Conservation (phyloP, 352 stramenopile genomes). For the Globisporangium orthogonon region DNA sequence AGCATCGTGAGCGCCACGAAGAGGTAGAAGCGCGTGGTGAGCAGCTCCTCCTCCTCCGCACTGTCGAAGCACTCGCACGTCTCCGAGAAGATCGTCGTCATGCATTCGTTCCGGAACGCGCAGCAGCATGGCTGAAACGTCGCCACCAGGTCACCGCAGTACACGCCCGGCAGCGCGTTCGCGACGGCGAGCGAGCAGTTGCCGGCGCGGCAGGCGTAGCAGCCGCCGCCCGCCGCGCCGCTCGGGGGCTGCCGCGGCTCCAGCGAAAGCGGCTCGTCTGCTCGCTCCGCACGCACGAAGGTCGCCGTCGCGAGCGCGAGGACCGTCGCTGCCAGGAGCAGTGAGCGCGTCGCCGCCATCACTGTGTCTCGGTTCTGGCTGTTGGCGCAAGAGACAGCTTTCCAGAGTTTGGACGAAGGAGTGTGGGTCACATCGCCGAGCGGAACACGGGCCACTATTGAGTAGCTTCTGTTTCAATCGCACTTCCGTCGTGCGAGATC, state of each 20-base stretch:
- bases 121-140: constrained; percentile 74
- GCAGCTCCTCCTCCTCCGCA: constrained; percentile 45
- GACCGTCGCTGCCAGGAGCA: not conserved
- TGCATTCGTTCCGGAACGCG: constrained; percentile 66
- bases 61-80: constrained; percentile 64
- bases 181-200: constrained; percentile 63
- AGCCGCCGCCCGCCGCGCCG: constrained; percentile 30
- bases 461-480: no score
- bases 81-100: constrained; percentile 68
- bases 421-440: no score
- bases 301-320: not conserved
- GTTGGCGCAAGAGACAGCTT: no score
- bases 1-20: constrained; percentile 58
- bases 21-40: constrained; percentile 66
- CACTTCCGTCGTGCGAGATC: no score
- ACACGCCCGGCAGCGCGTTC: constrained; percentile 46
- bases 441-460: no score
- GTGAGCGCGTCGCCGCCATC: not conserved
- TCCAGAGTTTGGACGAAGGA: no score
- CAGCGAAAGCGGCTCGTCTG: not conserved
- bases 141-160: constrained; percentile 57
- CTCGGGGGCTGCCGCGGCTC: not conserved
- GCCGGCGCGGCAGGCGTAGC: constrained; percentile 41
- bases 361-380: no score
- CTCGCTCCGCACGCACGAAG: not conserved